Conservation (phyloP, 768 basidiomycete genomes). For the Aureoboletus auriporus region DNA sequence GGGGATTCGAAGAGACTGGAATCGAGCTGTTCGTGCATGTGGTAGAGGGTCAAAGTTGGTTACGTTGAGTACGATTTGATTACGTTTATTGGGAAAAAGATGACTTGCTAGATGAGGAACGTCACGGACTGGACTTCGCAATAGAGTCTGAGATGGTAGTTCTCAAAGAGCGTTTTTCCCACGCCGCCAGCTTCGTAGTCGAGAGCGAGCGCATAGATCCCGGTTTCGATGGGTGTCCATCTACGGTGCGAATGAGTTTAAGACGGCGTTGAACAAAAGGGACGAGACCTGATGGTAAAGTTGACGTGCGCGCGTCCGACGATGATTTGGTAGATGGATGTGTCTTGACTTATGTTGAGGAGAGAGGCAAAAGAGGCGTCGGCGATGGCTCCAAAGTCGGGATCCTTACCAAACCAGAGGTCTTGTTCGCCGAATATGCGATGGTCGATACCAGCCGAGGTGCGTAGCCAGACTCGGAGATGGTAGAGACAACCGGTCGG, state of each 20-base stretch:
- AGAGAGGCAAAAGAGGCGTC: conserved; percentile 55
- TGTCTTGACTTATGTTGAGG: conserved; percentile 38
- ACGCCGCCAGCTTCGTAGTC: conserved; percentile 66
- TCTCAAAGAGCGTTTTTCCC: conserved; percentile 50
- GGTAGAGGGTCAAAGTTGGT: not conserved
- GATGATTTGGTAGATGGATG: conserved; percentile 50
- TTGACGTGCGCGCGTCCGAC: conserved; percentile 56
- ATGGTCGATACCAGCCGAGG: conserved; percentile 51
- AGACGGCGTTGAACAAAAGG: not conserved
- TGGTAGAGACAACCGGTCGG: conserved; percentile 53
- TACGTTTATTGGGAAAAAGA: not conserved
- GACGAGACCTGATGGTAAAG: conserved; percentile 48
- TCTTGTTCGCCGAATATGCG: conserved; percentile 62
- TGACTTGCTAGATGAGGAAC: conserved; percentile 59
- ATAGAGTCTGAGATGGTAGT: conserved; percentile 48
- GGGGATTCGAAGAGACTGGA: conserved; percentile 49
- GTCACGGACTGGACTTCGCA: conserved; percentile 49
- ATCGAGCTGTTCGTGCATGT: conserved; percentile 41
- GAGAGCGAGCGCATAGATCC: conserved; percentile 50
- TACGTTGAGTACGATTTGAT: not conserved
- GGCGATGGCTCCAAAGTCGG: conserved; percentile 54
- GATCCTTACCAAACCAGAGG: conserved; percentile 63
- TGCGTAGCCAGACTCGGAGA: conserved; percentile 60
- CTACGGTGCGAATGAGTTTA: conserved; percentile 17
- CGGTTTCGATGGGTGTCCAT: conserved; percentile 44